Conservation (phyloP, 345 rosid genomes). For the Brassica rapa region DNA sequence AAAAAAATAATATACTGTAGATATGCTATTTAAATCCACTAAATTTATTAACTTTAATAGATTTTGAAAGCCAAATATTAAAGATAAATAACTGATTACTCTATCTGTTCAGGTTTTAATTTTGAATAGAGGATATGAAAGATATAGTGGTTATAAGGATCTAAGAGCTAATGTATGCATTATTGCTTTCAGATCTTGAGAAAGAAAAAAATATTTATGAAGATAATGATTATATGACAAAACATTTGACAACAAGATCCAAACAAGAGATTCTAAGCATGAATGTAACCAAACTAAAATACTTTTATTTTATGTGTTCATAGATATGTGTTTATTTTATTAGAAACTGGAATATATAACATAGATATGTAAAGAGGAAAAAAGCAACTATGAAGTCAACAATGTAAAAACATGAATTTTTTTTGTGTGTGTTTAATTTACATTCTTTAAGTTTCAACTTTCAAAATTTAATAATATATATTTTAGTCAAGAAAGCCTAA, state of each 20-base stretch:
- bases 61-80: background rate
- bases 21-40: no score
- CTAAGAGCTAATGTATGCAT: constrained; percentile 32
- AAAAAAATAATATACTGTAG: no score
- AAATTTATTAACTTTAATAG: no score
- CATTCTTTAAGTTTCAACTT: background rate
- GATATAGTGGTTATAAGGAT: constrained; percentile 32
- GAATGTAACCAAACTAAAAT: constrained; percentile 34
- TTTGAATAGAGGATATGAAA: constrained; percentile 20
- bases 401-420: constrained; percentile 22
- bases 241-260: constrained; percentile 37
- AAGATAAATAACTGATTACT: constrained; percentile 5
- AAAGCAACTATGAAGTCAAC: constrained; percentile 29
- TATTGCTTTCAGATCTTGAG: constrained; percentile 27
- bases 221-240: constrained; percentile 35
- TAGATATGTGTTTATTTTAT: background rate
- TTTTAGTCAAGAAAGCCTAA: background rate
- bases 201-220: constrained; percentile 18
- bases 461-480: background rate
- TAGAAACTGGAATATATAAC: constrained; percentile 47
- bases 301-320: background rate
- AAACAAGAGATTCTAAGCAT: constrained; percentile 42
- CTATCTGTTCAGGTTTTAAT: constrained; percentile 23
- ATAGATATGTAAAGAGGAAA: constrained; percentile 46
- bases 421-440: background rate